Base-by-base conservation (phyloP, 1,139 yeast genomes). In the Suhomyces coccinellae region DNA sequence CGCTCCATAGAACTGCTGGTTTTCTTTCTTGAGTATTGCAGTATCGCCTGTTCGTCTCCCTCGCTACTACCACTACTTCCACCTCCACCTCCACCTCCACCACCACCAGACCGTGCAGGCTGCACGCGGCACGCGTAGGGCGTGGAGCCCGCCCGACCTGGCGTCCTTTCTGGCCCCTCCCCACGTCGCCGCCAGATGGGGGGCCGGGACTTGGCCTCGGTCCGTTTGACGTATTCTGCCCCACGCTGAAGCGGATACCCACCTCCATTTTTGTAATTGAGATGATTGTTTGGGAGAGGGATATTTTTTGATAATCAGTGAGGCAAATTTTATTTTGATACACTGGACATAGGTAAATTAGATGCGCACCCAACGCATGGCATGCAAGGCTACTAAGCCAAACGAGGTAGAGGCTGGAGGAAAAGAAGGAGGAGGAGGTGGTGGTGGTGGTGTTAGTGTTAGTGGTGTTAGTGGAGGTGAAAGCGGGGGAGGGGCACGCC, bases 241-340 rank as follows among this genome's bases (percentile, higher is more conserved):
- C 24, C 34, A 36, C n/a, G 29, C 29, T 26, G n/a, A 10, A 26
- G n/a, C 29, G 29, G 29, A 26, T 11, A 16, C 36, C 36, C 11
- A 13, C 28, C 15, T 33, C 13, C 29, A 17, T 24, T 14, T 34
- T 34, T 34, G 36, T 27, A 34, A 34, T 34, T 27, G 22, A 13
- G 22, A 24, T 34, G 24, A 27, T 34, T 34, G 24, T 15, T 13
- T 34, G 36, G 29, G n/a, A 16, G 14, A 12, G 16, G 16, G 38
- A 27, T 36, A 36, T 36, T 36, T 27, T 36, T 36, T 40, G 20
- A 20, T 14, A 14, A 13, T 15, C 12, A 17, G 33, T 14, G 31
- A 27, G 29, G 44, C 40, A 41, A 41, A 41, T 36, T 41, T 24
- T 41, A 41, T 35, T 41, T 31, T 41, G 44, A 41, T 41, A 41